Evolutionary conservation across 2,329 filamentous ascomycete genomes (phyloP).

Genomic region (Pyrenochaeta sp.): DNA sequence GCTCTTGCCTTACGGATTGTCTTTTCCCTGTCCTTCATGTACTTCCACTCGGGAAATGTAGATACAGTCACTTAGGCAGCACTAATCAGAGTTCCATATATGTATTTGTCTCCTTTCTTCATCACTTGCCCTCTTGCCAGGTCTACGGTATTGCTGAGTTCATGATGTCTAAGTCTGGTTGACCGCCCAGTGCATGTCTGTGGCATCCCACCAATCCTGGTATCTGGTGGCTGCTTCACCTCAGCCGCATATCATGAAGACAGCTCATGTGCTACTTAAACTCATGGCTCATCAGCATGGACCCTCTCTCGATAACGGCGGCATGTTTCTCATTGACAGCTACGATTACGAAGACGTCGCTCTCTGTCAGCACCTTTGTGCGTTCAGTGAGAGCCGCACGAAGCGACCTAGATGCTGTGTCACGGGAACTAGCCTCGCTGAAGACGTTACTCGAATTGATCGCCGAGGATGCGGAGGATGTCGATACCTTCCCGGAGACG

Average conservation of each 20-base stretch:
- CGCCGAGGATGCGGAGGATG: slow-evolving; percentile 9
- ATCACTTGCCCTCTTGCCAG: no score
- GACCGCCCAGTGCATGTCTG: neutral
- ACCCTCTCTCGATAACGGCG: slow-evolving; percentile 1
- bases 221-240: neutral
- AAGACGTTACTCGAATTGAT: slow-evolving; percentile 13
- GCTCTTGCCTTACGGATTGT: no score
- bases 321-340: slow-evolving; percentile 1
- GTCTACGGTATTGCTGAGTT: no score
- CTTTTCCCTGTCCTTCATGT: no score
- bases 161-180: no score
- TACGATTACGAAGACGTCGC: slow-evolving; percentile 1
- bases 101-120: no score
- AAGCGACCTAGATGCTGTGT: slow-evolving; percentile 12
- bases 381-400: slow-evolving; percentile 4
- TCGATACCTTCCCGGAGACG: slow-evolving; percentile 1
- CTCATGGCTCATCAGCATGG: neutral
- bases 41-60: no score
- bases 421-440: slow-evolving; percentile 13
- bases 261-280: neutral
- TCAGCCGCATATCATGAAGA: neutral
- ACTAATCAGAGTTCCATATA: no score
- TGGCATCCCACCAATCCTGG: neutral
- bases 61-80: no score
- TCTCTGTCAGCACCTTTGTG: slow-evolving; percentile 5